Percentiles rank a stretch among this genome's conserved stretches.
Conservation (phyloP, 345 rosid species). For the Eucalyptus cloeziana region DNA sequence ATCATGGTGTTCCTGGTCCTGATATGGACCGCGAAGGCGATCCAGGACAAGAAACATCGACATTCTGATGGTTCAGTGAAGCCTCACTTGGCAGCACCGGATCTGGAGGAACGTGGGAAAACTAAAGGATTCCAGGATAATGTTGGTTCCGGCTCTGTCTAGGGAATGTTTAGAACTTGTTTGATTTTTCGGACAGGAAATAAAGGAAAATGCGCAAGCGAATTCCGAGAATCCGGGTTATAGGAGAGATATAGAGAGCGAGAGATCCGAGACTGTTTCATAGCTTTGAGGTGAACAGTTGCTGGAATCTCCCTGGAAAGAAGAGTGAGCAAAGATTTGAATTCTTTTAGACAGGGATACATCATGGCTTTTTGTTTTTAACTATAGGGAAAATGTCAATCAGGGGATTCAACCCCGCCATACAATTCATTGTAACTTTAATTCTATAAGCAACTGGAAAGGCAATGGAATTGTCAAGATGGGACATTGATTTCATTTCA, state of each 20-base stretch:
- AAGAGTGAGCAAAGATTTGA: neutral
- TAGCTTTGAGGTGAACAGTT: neutral
- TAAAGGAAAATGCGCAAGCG: neutral
- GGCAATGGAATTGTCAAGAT: neutral
- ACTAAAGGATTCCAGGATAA: neutral
- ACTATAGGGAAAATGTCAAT: neutral
- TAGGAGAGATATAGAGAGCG: neutral
- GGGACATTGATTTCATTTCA: neutral
- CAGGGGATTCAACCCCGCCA: neutral
- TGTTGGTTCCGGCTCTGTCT: neutral
- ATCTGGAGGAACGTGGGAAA: neutral
- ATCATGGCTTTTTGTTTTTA: neutral
- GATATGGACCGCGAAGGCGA: constrained; percentile 18
- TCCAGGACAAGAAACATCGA: constrained; percentile 7
- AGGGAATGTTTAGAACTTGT: neutral
- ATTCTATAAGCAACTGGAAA: neutral
- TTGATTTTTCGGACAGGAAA: neutral
- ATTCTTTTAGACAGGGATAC: neutral
- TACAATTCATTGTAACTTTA: neutral
- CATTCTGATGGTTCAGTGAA: constrained; percentile 13
- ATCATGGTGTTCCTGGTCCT: constrained; percentile 32
- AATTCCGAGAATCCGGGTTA: neutral
- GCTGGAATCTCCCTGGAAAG: neutral
- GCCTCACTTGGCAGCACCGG: constrained; percentile 8
- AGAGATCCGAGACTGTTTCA: neutral